Evolutionary conservation across 192 early-diverging fungal species (phyloP).

Genomic region (Phlyctochytrium bullatum): DNA sequence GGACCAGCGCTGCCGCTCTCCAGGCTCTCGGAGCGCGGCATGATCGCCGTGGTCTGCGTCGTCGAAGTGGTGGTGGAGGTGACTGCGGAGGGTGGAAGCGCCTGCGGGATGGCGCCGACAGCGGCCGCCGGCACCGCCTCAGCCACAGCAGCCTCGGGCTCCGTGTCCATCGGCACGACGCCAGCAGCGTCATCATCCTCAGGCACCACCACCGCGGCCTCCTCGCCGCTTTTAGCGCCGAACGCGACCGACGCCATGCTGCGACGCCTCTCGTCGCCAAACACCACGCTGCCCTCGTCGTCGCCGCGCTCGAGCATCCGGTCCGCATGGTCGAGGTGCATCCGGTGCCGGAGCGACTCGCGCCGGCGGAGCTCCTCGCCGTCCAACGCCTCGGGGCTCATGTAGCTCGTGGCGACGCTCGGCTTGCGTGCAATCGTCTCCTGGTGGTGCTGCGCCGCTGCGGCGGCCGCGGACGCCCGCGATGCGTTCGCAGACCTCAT

Average conservation of each 20-base stretch:
- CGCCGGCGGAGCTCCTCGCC: not conserved
- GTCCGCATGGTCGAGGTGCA: slow-evolving; percentile 2
- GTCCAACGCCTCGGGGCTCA: not conserved
- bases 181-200: too few relatives aligned
- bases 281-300: not conserved
- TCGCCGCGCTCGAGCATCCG: slow-evolving; percentile 1
- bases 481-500: too few relatives aligned
- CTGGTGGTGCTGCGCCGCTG: too few relatives aligned
- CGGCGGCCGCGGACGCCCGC: too few relatives aligned
- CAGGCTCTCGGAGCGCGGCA: not conserved
- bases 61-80: not conserved
- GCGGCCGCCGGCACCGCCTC: too few relatives aligned
- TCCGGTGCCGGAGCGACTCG: not conserved
- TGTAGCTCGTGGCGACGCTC: not conserved
- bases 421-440: too few relatives aligned
- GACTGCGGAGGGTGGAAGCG: too few relatives aligned
- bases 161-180: too few relatives aligned
- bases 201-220: too few relatives aligned
- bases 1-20: not conserved
- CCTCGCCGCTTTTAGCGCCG: too few relatives aligned
- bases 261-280: not conserved
- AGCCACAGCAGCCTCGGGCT: too few relatives aligned
- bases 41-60: not conserved
- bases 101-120: not conserved
- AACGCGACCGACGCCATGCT: too few relatives aligned